Evolutionary conservation across 1,139 yeast genomes (phyloP).

Genomic region (Tardiomyces blankii): DNA sequence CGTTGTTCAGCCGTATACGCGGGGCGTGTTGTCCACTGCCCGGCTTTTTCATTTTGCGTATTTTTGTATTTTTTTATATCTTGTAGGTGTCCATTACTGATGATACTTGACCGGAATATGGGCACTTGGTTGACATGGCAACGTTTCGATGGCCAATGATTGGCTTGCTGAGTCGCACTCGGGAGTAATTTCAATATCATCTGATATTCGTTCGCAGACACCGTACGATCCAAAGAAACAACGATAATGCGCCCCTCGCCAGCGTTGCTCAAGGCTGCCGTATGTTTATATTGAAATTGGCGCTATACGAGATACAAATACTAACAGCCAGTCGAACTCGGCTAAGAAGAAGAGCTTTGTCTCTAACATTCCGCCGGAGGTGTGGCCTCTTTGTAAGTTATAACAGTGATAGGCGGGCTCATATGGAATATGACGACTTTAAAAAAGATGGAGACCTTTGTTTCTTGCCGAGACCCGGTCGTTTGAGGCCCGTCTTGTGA

Average conservation of each 20-base stretch:
- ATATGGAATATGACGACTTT: too few species aligned
- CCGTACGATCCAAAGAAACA: not conserved
- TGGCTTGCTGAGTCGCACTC: not conserved
- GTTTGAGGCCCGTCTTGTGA: too few species aligned
- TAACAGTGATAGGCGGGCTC: not conserved
- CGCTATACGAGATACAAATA: not conserved
- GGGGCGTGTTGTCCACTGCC: too few species aligned
- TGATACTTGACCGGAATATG: not conserved
- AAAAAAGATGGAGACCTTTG: too few species aligned
- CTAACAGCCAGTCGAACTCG: not conserved
- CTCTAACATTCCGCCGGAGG: conserved; percentile 18
- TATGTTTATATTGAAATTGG: conserved; percentile 8
- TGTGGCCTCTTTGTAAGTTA: conserved; percentile 21
- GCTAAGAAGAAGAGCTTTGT: conserved; percentile 2
- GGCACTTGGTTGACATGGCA: not conserved
- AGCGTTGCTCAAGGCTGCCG: conserved; percentile 18
- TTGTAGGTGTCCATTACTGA: not conserved
- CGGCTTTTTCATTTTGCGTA: too few species aligned
- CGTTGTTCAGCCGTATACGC: too few species aligned
- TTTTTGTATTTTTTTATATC: not conserved
- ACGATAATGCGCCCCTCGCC: conserved; percentile 18
- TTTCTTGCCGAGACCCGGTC: too few species aligned
- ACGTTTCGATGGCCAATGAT: not conserved
- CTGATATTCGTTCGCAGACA: not conserved
- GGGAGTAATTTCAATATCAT: not conserved